A percentile compares a stretch with the other conserved stretches of the same genome.
phyloP scores from a whole-genome alignment of 2,329 filamentous ascomycete species.

The Alternaria ethzedia region DNA sequence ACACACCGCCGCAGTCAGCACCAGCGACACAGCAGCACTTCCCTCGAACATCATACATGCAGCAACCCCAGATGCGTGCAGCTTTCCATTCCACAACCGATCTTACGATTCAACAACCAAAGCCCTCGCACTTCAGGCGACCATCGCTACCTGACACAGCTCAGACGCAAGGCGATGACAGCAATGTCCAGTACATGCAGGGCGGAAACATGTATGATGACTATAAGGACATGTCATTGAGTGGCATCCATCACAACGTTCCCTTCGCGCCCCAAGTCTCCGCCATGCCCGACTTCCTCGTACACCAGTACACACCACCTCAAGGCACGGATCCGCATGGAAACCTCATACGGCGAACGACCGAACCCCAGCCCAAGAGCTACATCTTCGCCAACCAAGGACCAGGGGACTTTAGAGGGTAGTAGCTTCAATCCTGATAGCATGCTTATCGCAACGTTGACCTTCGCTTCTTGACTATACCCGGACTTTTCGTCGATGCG shows the following conservation, averaged over 20 bases:
- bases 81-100: slow-evolving; percentile 46
- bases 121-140: slow-evolving; percentile 45
- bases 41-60: slow-evolving; percentile 46
- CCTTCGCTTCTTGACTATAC: slow-evolving; percentile 14
- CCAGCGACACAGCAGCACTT: slow-evolving; percentile 58
- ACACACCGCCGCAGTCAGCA: slow-evolving; percentile 59
- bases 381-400: slow-evolving; percentile 58
- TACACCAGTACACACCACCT: slow-evolving; percentile 57
- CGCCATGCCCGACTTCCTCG: slow-evolving; percentile 49
- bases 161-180: slow-evolving; percentile 31
- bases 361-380: slow-evolving; percentile 50
- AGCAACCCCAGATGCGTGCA: slow-evolving; percentile 39
- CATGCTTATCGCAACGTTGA: not conserved
- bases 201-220: slow-evolving; percentile 37
- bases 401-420: slow-evolving; percentile 50
- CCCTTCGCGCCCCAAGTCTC: slow-evolving; percentile 41
- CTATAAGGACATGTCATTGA: slow-evolving; percentile 34
- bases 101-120: slow-evolving; percentile 43
- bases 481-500: slow-evolving; percentile 9
- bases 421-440: slow-evolving; percentile 3
- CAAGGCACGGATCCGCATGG: slow-evolving; percentile 45
- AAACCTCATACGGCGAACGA: slow-evolving; percentile 33
- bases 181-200: slow-evolving; percentile 32
- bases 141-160: slow-evolving; percentile 45
- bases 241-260: slow-evolving; percentile 41